A percentile compares a stretch with the other conserved stretches of the same genome.
phyloP scores from a whole-genome alignment of 176 grass and related monocot genomes.

The Oryza meridionalis region DNA sequence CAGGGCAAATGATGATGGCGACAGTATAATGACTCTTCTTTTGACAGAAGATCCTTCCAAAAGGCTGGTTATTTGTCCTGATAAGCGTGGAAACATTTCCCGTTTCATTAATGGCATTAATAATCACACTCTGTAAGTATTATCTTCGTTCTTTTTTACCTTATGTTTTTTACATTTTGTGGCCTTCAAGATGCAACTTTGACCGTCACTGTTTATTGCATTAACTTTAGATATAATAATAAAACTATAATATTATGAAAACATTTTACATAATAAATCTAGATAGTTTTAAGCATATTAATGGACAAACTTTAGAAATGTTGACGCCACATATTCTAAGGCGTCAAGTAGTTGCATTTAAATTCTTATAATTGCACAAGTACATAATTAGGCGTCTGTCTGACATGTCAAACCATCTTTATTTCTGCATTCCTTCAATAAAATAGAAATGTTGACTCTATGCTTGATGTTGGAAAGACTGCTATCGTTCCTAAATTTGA shows the following conservation, averaged over 20 bases:
- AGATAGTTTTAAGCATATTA: background rate
- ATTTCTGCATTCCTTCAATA: background rate
- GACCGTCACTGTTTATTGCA: background rate
- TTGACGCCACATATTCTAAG: background rate
- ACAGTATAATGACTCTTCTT: constrained; percentile 94
- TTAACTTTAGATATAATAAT: background rate
- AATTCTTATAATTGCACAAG: background rate
- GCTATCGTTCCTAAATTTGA: constrained; percentile 29
- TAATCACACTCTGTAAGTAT: constrained; percentile 81
- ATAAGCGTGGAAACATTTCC: constrained; percentile 79
- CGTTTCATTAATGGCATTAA: constrained; percentile 92
- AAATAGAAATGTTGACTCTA: background rate
- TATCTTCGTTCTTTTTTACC: background rate
- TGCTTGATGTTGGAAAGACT: background rate
- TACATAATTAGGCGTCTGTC: background rate
- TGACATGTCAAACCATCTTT: background rate
- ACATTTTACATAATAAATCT: background rate
- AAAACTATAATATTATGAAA: background rate
- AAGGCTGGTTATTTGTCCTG: constrained; percentile 80
- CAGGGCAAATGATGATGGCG: constrained; percentile 65
- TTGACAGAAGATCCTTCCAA: constrained; percentile 55
- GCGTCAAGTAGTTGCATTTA: background rate
- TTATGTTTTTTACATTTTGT: background rate
- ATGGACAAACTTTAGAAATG: background rate
- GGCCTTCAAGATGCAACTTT: background rate